Evolutionary conservation across 2,329 filamentous ascomycete species (phyloP), one percentile per base, ranked within the genome.

Genomic region (Cordyceps farinosa): DNA sequence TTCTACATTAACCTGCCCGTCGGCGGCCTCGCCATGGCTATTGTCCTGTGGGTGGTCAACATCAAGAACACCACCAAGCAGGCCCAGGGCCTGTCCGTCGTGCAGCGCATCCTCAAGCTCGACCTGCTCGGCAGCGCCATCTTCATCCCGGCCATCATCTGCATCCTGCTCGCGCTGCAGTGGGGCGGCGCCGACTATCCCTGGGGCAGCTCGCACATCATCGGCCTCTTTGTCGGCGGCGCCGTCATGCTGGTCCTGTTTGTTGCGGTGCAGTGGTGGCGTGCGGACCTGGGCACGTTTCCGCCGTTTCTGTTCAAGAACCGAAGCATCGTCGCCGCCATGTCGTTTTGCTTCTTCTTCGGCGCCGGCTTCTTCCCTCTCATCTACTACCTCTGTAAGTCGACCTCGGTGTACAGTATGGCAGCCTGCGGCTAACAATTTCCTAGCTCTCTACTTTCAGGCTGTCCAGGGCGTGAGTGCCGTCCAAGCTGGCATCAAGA

Each of bases 121-220:
- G 84, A 86, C 67, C 70, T 83, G 10, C 51, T 77, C 10, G 83
- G 84, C 34, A 78, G 79, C 2, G 70, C 71, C n/a, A 72, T 84
- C 64, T 78, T 85, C 68, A 76, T 84, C 34, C 81, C 83, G 1
- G 77, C 79, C 44, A 77, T 85, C 52, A 70, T 85, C 65, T 82
- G 79, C 67, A 74, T 86, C 13, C 73, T 87, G 9, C 76, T 87
- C 4, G 84, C 82, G 8, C 74, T 87, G 44, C 80, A 86, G 67
- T 86, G 82, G 80, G 84, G 83, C 15, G 84, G 84, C 9, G 74
- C 78, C 45, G 70, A 79, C 30, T 80, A 82, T 61, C 57, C 83
- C 4, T 87, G 84, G 84, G 75, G 70, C 63, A 77, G 75, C 71
- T 71, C 77, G 13, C 75, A 72, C 30, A 76, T 85, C 56, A 80